Evolutionary conservation across 176 grass and related monocot genomes (phyloP), one percentile per base, ranked within the genome.

Genomic region (Eragrostis curvula): DNA sequence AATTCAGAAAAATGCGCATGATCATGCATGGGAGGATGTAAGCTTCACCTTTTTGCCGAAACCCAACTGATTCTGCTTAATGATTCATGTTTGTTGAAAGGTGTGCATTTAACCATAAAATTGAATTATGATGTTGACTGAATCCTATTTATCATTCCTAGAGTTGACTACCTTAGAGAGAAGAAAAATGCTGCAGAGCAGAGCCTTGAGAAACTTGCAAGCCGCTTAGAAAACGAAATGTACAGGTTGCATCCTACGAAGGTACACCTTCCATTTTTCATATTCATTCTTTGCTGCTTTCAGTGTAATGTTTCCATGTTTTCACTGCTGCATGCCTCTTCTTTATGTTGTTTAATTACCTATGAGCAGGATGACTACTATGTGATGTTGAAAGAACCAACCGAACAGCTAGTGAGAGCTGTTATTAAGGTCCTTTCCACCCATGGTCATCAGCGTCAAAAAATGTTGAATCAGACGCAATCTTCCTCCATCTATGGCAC

Each of bases 341-440:
- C 41, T n/a, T 44, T 15, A 3, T 65, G 32, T 32, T 50, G 63
- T 18, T 45, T 30, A 17, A 39, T 75, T 40, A 30, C n/a, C 70
- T 78, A 21, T 87, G 64, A 84, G 58, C 88, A 98, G 95, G 81
- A 24, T 64, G 84, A 76, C 28, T 98, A 94, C 61, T 50, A 52
- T 45, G 83, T 51, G 14, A 89, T 88, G 78, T 71, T 81, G 65
- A 79, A 78, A 12, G 66, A 32, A 53, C 72, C 77, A 50, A 36
- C 79, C 60, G 71, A 79, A 9, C 65, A 20, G 44, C 50, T 13
- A 67, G 43, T 98, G 47, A 5, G 62, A 18, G 15, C 5, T 77
- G 79, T 71, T 67, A 3, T 86, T 20, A 87, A 39, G 73, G 57
- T 11, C 24, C 16, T 87, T 21, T 28, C 32, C 5, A 8, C 18